phyloP scores from a whole-genome alignment of 805 yeast genomes.

The Komagataella populi region DNA sequence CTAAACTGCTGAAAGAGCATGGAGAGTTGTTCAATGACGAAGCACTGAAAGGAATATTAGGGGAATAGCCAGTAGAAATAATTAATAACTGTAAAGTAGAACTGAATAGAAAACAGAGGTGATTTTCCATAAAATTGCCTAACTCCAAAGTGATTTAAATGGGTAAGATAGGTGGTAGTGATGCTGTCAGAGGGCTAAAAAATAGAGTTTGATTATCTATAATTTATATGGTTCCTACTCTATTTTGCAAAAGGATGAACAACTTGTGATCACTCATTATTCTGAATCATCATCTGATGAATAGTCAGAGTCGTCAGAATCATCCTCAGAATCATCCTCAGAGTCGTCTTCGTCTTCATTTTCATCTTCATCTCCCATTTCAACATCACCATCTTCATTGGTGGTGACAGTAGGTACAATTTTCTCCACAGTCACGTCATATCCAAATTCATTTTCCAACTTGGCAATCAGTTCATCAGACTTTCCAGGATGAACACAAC shows the following conservation, averaged over 20 bases:
- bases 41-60: constrained; percentile 15
- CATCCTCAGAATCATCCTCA: constrained; percentile 11
- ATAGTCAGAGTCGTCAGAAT: neutral
- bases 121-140: too few relatives aligned
- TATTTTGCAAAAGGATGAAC: too few relatives aligned
- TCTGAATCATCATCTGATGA: too few relatives aligned
- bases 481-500: constrained; percentile 63
- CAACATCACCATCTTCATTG: constrained; percentile 11
- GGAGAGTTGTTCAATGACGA: constrained; percentile 46
- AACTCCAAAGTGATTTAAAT: too few relatives aligned
- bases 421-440: constrained; percentile 43
- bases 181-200: too few relatives aligned
- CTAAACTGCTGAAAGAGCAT: constrained; percentile 44
- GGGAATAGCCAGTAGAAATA: neutral
- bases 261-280: too few relatives aligned
- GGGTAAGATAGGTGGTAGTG: too few relatives aligned
- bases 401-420: constrained; percentile 15
- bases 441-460: constrained; percentile 38
- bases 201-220: neutral
- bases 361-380: constrained; percentile 14
- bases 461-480: constrained; percentile 28
- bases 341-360: constrained; percentile 15
- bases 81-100: neutral
- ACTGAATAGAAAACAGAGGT: neutral
- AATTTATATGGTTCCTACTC: neutral